phyloP scores from a whole-genome alignment of 2,329 filamentous ascomycete species.

The Pseudogymnoascus sp. region DNA sequence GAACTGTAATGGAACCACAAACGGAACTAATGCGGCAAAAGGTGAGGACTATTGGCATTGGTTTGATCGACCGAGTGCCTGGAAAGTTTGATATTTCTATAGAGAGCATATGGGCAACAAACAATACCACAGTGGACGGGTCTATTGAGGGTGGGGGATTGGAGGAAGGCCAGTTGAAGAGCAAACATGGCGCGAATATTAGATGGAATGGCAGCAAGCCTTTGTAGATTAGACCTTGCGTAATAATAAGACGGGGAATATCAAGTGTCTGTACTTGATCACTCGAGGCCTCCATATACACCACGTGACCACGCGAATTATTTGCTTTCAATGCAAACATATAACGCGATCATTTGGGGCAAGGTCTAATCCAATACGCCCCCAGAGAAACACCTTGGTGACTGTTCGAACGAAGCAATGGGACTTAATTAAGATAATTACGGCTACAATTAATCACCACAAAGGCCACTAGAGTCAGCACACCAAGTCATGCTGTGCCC shows the following conservation, averaged over 20 bases:
- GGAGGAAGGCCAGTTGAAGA: conserved; percentile 33
- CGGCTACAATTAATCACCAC: neutral
- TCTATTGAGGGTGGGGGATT: conserved; percentile 22
- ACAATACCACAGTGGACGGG: conserved; percentile 37
- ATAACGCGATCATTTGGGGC: neutral
- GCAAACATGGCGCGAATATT: conserved; percentile 38
- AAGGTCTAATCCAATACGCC: neutral
- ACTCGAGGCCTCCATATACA: too few relatives aligned
- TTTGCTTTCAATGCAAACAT: neutral
- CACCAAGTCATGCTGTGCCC: neutral
- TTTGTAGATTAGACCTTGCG: neutral
- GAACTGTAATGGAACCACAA: conserved; percentile 87
- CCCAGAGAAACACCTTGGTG: neutral
- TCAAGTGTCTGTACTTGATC: neutral
- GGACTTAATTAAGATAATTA: neutral
- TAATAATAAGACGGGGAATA: neutral
- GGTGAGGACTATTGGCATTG: conserved; percentile 77
- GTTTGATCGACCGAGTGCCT: conserved; percentile 79
- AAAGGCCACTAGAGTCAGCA: neutral
- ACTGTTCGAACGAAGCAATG: neutral
- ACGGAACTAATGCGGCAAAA: conserved; percentile 81
- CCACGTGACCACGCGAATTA: neutral
- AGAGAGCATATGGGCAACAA: conserved; percentile 86
- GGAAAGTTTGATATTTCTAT: conserved; percentile 85
- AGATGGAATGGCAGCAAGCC: conserved; percentile 32